Evolutionary conservation across 225 moss, liverwort and hornwort species (phyloP).

Genomic region (Neckera pumila): DNA sequence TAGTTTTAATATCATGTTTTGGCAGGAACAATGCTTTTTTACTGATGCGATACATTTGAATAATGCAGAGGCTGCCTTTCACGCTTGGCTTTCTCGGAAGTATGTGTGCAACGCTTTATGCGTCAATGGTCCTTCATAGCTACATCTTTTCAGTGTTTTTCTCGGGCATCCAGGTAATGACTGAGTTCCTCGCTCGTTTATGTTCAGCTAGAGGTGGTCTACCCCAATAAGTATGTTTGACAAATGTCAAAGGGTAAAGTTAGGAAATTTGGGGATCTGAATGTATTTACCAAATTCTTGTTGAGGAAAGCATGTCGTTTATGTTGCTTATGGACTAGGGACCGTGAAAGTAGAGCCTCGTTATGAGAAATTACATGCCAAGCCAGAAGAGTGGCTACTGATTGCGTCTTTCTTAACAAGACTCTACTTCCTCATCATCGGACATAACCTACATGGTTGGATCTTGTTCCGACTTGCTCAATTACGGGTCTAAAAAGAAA

Average conservation of each 20-base stretch:
- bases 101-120: slow-evolving; percentile 83
- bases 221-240: neutral
- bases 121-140: slow-evolving; percentile 83
- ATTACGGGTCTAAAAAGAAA: neutral
- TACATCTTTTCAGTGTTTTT: slow-evolving; percentile 78
- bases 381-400: neutral
- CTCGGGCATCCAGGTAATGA: slow-evolving; percentile 67
- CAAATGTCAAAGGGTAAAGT: neutral
- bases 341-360: neutral
- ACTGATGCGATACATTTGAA: neutral
- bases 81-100: slow-evolving; percentile 76
- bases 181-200: neutral
- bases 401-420: neutral
- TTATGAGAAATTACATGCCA: neutral
- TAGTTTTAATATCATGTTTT: neutral
- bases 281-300: neutral
- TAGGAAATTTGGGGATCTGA: neutral
- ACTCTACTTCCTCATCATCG: neutral
- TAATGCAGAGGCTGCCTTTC: slow-evolving; percentile 78
- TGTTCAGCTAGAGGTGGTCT: neutral
- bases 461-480: neutral
- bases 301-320: neutral
- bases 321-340: neutral
- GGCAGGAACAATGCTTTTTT: neutral
- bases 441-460: neutral